These are phyloP conservation scores for Sistotremastrum suecicum DNA, from an alignment of 768 basidiomycete species.

Conservation along the genomic window DNA sequence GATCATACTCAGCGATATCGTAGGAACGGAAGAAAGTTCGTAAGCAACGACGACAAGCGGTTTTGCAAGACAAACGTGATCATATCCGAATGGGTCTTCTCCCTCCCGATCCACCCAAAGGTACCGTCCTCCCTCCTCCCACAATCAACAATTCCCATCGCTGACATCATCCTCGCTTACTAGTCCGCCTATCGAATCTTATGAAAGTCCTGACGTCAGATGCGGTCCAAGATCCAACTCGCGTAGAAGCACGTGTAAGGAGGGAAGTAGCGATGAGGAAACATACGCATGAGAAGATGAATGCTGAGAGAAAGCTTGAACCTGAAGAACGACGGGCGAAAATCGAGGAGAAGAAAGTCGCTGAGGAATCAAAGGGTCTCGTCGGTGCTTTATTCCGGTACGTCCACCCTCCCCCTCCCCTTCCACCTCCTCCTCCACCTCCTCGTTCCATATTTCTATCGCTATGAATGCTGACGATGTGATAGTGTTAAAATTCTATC, in stretches of 20 bases:
- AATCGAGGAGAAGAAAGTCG: constrained; percentile 67
- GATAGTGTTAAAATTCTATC: constrained; percentile 69
- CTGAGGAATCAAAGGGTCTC: constrained; percentile 80
- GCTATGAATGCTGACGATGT: constrained; percentile 1
- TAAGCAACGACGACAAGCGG: constrained; percentile 74
- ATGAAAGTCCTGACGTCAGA: constrained; percentile 98
- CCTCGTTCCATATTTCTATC: background rate
- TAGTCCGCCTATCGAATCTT: constrained; percentile 86
- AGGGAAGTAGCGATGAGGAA: constrained; percentile 86
- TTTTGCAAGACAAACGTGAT: constrained; percentile 89
- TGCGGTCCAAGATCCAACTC: constrained; percentile 93
- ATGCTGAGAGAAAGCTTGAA: constrained; percentile 80
- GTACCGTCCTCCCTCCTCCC: constrained; percentile 21
- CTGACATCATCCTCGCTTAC: constrained; percentile 4
- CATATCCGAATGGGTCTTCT: constrained; percentile 90
- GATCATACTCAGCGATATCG: background rate
- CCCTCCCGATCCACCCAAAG: constrained; percentile 92
- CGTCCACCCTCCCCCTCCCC: constrained; percentile 17
- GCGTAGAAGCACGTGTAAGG: constrained; percentile 90
- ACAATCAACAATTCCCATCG: background rate
- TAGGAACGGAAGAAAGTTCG: constrained; percentile 95
- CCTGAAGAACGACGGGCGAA: constrained; percentile 85
- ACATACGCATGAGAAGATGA: constrained; percentile 86
- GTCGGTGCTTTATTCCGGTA: constrained; percentile 85
- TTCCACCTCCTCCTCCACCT: background rate